Evolutionary conservation across 2,329 filamentous ascomycete genomes (phyloP).

Genomic region (Microdochium paspali): DNA sequence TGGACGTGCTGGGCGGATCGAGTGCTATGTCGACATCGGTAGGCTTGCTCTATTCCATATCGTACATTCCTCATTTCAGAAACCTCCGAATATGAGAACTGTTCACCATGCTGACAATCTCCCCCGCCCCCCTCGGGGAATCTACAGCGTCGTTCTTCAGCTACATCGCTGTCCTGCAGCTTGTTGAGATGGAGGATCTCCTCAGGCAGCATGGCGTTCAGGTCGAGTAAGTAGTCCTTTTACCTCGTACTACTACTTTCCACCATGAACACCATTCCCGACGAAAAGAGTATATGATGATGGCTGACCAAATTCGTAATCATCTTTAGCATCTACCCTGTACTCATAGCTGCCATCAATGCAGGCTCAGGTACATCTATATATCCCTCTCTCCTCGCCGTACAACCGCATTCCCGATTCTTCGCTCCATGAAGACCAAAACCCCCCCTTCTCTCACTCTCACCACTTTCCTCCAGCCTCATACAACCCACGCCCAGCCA

Average conservation of each 20-base stretch:
- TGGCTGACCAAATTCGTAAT: too few relatives aligned
- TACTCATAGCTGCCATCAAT: constrained; percentile 63
- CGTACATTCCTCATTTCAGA: too few relatives aligned
- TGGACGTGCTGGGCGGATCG: constrained; percentile 41
- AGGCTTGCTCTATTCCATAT: constrained; percentile 11
- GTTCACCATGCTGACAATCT: too few relatives aligned
- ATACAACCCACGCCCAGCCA: too few relatives aligned
- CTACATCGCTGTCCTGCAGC: constrained; percentile 46
- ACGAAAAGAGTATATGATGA: too few relatives aligned
- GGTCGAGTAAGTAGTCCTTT: constrained; percentile 58
- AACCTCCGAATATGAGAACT: too few relatives aligned
- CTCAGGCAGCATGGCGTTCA: constrained; percentile 50
- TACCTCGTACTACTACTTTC: too few relatives aligned
- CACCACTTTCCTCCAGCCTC: not conserved
- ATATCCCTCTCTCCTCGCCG: not conserved
- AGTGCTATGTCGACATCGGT: constrained; percentile 61
- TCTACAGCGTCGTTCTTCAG: constrained; percentile 56
- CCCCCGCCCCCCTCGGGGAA: too few relatives aligned
- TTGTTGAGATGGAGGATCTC: constrained; percentile 43
- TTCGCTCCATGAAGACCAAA: too few relatives aligned
- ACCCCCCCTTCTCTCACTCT: not conserved
- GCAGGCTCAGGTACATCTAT: constrained; percentile 38
- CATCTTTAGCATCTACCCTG: constrained; percentile 57
- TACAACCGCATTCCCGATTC: too few relatives aligned
- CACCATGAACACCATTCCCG: not conserved